A percentile compares a stretch with the other conserved stretches of the same genome.
Conservation (phyloP, 495 filamentous ascomycete species). For the Neurospora sp. region DNA sequence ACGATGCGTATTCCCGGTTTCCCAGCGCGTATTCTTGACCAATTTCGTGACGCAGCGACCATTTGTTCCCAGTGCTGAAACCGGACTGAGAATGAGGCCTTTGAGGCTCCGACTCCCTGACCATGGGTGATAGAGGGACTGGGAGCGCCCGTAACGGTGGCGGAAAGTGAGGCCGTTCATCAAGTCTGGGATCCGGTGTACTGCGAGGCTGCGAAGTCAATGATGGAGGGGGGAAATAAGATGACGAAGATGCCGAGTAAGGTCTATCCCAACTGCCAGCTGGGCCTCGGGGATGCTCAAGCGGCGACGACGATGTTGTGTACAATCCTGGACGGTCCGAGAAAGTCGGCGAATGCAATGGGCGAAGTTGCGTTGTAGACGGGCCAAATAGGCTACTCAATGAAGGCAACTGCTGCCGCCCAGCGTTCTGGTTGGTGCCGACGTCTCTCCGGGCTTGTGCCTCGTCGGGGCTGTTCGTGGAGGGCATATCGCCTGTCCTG, state of each 20-base stretch:
- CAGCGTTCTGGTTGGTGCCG: slow-evolving; percentile 12
- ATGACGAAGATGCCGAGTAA: slow-evolving; percentile 29
- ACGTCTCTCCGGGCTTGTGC: slow-evolving; percentile 23
- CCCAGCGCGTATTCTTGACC: slow-evolving; percentile 25
- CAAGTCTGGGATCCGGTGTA: slow-evolving; percentile 27
- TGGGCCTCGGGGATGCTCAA: slow-evolving; percentile 29
- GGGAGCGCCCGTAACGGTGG: slow-evolving; percentile 32
- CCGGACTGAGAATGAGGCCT: slow-evolving; percentile 14
- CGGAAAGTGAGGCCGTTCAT: slow-evolving; percentile 30
- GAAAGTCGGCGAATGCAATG: slow-evolving; percentile 30
- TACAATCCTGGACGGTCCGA: slow-evolving; percentile 34
- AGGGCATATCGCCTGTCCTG: slow-evolving; percentile 32
- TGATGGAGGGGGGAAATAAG: slow-evolving; percentile 32
- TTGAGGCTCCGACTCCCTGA: slow-evolving; percentile 23
- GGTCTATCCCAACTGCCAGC: slow-evolving; percentile 14
- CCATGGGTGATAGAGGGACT: slow-evolving; percentile 29
- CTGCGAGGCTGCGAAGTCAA: slow-evolving; percentile 29
- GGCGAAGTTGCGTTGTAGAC: slow-evolving; percentile 23
- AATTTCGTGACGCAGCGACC: slow-evolving; percentile 23
- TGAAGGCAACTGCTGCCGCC: slow-evolving; percentile 41
- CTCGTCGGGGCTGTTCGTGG: slow-evolving; percentile 25
- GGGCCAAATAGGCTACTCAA: slow-evolving; percentile 45
- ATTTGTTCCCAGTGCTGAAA: slow-evolving; percentile 15
- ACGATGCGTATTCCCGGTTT: slow-evolving; percentile 12
- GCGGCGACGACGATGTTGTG: slow-evolving; percentile 27